A percentile compares a stretch with the other conserved stretches of the same genome.
phyloP scores from a whole-genome alignment of 1,284 basidiomycete species.

The Ganoderma lingzhi region DNA sequence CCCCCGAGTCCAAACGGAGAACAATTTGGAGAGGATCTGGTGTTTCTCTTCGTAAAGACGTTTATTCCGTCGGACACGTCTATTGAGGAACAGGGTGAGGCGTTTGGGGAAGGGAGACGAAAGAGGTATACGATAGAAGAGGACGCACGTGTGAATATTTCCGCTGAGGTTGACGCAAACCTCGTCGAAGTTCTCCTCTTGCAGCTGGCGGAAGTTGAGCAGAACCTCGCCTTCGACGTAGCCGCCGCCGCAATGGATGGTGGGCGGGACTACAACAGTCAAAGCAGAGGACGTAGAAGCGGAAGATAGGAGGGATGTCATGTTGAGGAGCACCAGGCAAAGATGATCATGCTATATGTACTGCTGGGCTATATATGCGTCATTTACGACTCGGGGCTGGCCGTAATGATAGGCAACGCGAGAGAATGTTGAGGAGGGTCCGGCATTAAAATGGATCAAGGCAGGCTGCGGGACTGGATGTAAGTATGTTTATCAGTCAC shows the following conservation, averaged over 20 bases:
- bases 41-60: neutral
- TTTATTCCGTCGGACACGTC: neutral
- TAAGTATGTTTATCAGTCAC: neutral
- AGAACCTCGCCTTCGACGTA: slow-evolving; percentile 21
- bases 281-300: neutral
- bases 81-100: neutral
- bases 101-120: neutral
- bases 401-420: neutral
- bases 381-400: neutral
- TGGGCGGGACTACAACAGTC: slow-evolving; percentile 2
- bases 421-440: neutral
- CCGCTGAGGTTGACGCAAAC: slow-evolving; percentile 17
- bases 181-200: slow-evolving; percentile 19
- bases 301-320: neutral
- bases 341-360: neutral
- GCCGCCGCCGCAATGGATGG: slow-evolving; percentile 5
- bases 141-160: slow-evolving; percentile 12
- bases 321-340: neutral
- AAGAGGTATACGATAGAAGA: neutral
- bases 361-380: neutral
- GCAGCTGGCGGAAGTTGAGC: slow-evolving; percentile 19
- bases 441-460: neutral
- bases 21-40: neutral
- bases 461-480: neutral
- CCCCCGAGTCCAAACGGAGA: slow-evolving; percentile 7